phyloP scores from a whole-genome alignment of 73 alveolate genomes.

The Blepharisma japonicum region DNA sequence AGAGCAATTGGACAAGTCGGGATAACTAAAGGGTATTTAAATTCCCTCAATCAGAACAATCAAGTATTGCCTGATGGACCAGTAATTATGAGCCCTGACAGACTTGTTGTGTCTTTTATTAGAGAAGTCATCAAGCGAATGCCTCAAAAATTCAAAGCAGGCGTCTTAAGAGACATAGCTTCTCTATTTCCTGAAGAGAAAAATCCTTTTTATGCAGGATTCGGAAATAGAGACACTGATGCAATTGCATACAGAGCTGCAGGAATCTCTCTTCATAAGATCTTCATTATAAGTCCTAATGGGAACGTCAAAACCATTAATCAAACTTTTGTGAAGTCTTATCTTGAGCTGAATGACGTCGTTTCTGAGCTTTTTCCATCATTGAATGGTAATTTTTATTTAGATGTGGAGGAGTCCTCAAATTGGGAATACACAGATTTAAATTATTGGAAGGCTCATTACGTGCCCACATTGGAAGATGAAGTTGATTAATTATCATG shows the following conservation, averaged over 20 bases:
- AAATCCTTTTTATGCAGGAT: constrained; percentile 33
- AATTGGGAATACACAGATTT: background rate
- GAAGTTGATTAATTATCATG: background rate
- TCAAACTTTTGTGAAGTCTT: background rate
- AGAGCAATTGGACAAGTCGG: constrained; percentile 95
- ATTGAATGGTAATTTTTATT: background rate
- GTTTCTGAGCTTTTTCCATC: constrained; percentile 16
- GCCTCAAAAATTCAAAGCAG: constrained; percentile 30
- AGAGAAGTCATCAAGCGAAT: constrained; percentile 23
- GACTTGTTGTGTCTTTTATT: background rate
- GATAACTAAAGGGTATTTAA: constrained; percentile 66
- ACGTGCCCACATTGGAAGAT: background rate
- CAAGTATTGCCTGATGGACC: constrained; percentile 22
- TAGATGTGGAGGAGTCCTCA: background rate
- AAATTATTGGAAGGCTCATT: constrained; percentile 22
- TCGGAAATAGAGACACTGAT: constrained; percentile 68
- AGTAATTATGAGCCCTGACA: constrained; percentile 30
- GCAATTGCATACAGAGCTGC: constrained; percentile 69
- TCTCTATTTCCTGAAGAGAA: constrained; percentile 8
- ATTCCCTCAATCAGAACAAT: constrained; percentile 46
- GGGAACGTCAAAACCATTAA: background rate
- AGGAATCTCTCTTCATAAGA: constrained; percentile 46
- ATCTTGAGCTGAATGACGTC: background rate
- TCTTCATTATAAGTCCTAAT: constrained; percentile 51
- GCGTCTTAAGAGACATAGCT: constrained; percentile 12